A percentile compares a stretch with the other conserved stretches of the same genome.
These are phyloP conservation scores for Penicillium psychrosexuale DNA, from an alignment of 2,329 filamentous ascomycete species.

Conservation along the genomic window DNA sequence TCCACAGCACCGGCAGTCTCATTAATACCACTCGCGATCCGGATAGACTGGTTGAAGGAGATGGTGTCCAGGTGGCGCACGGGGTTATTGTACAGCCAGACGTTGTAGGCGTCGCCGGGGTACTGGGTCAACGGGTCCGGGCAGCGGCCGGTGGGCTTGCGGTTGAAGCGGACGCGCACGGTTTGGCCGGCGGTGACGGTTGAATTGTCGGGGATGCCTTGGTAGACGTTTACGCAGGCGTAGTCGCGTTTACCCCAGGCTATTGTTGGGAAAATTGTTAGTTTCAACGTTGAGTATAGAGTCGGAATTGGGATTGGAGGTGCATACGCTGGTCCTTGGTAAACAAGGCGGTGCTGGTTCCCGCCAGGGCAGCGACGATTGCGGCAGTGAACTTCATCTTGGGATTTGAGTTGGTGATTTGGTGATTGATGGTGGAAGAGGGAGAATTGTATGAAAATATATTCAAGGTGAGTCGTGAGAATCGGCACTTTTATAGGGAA, in stretches of 20 bases:
- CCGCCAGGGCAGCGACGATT: slow-evolving; percentile 25
- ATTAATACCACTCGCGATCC: slow-evolving; percentile 19
- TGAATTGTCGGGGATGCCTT: slow-evolving; percentile 32
- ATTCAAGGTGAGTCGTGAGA: neutral
- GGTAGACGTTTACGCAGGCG: slow-evolving; percentile 32
- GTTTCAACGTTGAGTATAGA: neutral
- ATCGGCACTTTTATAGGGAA: neutral
- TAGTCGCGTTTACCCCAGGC: slow-evolving; percentile 38
- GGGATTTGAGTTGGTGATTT: neutral
- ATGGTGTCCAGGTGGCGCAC: slow-evolving; percentile 22
- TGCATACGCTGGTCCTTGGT: slow-evolving; percentile 31
- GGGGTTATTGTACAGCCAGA: slow-evolving; percentile 34
- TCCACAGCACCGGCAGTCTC: slow-evolving; percentile 19
- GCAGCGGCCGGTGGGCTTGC: slow-evolving; percentile 27
- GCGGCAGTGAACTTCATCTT: slow-evolving; percentile 32
- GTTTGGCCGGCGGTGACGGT: slow-evolving; percentile 26
- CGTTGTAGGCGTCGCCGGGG: slow-evolving; percentile 23
- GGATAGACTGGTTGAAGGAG: slow-evolving; percentile 20
- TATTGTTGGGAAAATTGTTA: slow-evolving; percentile 6
- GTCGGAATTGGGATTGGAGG: neutral
- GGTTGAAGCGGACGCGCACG: slow-evolving; percentile 29
- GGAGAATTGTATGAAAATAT: neutral
- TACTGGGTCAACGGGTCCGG: slow-evolving; percentile 19
- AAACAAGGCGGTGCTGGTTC: slow-evolving; percentile 28
- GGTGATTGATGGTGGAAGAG: neutral